phyloP scores from a whole-genome alignment of 352 stramenopile species.

The Elongisporangium prolatum region DNA sequence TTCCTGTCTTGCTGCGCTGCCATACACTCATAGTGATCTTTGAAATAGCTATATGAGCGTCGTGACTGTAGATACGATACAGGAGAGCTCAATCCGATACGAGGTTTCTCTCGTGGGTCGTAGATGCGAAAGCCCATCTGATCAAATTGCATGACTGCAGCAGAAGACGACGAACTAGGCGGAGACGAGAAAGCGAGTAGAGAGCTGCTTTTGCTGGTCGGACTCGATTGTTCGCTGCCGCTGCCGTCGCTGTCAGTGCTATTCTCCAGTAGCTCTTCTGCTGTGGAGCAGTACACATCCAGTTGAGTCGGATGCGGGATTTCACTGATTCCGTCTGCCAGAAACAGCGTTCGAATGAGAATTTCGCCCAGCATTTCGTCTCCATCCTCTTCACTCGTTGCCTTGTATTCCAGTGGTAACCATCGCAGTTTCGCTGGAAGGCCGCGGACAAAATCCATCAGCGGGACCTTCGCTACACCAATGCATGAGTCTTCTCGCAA shows the following conservation, averaged over 20 bases:
- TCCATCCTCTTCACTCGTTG: slow-evolving; percentile 3
- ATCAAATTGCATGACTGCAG: slow-evolving; percentile 24
- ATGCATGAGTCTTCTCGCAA: slow-evolving; percentile 19
- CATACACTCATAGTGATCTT: neutral
- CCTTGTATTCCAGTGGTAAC: slow-evolving; percentile 25
- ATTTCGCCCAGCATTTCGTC: slow-evolving; percentile 29
- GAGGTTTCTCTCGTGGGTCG: slow-evolving; percentile 13
- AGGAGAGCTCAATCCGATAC: neutral
- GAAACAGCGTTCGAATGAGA: slow-evolving; percentile 51
- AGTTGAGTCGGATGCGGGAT: slow-evolving; percentile 34
- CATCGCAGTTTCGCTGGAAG: slow-evolving; percentile 63
- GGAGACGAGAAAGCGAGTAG: slow-evolving; percentile 9
- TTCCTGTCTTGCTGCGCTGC: neutral
- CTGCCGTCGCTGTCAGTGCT: neutral
- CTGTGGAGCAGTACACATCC: slow-evolving; percentile 27
- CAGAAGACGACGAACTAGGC: slow-evolving; percentile 9
- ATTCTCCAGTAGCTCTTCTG: slow-evolving; percentile 35
- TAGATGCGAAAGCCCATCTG: slow-evolving; percentile 47
- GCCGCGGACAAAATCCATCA: slow-evolving; percentile 52
- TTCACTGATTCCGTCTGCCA: slow-evolving; percentile 43
- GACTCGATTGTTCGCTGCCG: neutral
- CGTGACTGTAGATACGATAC: neutral
- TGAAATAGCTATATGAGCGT: neutral
- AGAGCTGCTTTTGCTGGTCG: neutral
- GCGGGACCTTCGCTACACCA: slow-evolving; percentile 24